Conservation (phyloP, 2,329 filamentous ascomycete genomes). For the Claviceps spartinae region DNA sequence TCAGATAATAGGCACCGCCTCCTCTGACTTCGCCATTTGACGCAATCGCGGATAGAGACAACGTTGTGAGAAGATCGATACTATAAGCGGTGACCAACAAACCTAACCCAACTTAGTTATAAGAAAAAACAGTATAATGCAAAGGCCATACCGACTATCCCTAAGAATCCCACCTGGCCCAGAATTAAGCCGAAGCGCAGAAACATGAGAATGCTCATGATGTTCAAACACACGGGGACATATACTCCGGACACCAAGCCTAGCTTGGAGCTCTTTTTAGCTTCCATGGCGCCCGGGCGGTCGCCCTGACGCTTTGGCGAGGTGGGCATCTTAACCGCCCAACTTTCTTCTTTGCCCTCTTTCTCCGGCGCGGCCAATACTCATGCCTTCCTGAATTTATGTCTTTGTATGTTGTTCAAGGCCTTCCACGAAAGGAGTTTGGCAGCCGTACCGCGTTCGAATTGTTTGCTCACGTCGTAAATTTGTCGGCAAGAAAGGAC, state of each 20-base stretch:
- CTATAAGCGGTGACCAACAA: slow-evolving; percentile 64
- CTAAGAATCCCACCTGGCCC: slow-evolving; percentile 64
- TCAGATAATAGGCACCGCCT: slow-evolving; percentile 79
- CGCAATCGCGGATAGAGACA: slow-evolving; percentile 78
- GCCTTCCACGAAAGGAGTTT: not conserved
- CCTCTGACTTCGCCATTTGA: slow-evolving; percentile 82
- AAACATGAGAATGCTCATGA: slow-evolving; percentile 86
- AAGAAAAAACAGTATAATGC: not conserved
- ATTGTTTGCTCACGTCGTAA: not conserved
- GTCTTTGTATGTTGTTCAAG: not conserved
- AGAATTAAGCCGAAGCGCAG: slow-evolving; percentile 76
- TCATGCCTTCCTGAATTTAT: not conserved
- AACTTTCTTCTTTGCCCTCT: not conserved
- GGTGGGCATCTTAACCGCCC: slow-evolving; percentile 4
- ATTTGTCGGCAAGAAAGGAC: not conserved
- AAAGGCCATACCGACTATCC: slow-evolving; percentile 53
- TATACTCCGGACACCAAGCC: slow-evolving; percentile 70
- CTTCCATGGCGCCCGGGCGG: slow-evolving; percentile 18
- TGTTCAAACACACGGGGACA: slow-evolving; percentile 78
- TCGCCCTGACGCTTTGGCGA: slow-evolving; percentile 7
- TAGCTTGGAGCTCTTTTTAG: slow-evolving; percentile 44
- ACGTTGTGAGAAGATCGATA: slow-evolving; percentile 70
- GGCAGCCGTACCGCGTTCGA: not conserved
- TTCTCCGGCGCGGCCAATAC: not conserved
- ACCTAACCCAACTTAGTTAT: slow-evolving; percentile 27